Evolutionary conservation across 768 basidiomycete genomes (phyloP).

Genomic region (Russula olivacea): DNA sequence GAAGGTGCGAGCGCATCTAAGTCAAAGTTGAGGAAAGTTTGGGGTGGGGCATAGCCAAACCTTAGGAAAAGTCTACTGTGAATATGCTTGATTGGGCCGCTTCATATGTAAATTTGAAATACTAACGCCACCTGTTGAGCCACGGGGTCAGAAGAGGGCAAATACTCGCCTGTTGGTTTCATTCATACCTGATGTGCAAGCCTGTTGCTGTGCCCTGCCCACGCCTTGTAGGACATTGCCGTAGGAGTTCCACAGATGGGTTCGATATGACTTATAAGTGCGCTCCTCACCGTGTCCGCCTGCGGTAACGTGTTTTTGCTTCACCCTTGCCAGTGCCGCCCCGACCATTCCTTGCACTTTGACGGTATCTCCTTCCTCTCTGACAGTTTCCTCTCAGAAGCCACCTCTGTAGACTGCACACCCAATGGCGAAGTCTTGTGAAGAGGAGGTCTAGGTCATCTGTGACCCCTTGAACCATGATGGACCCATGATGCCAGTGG

Average conservation of each 20-base stretch:
- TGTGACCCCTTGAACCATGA: not conserved
- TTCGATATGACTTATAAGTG: slow-evolving; percentile 1
- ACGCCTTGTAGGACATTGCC: slow-evolving; percentile 3
- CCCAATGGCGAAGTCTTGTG: not conserved
- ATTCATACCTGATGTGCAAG: not conserved
- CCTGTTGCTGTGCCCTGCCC: slow-evolving; percentile 11
- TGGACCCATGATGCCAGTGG: not conserved
- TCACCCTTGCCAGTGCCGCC: slow-evolving; percentile 3
- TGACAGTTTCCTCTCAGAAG: not conserved
- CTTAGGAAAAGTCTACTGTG: no score
- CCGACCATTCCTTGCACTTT: not conserved
- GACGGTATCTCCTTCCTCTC: slow-evolving; percentile 5
- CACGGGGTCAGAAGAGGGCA: not conserved
- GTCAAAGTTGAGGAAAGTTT: no score
- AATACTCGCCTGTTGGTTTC: not conserved
- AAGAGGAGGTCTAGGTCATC: not conserved
- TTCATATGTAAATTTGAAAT: slow-evolving; percentile 17
- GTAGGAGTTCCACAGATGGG: not conserved
- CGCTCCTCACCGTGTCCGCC: slow-evolving; percentile 8
- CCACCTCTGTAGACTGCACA: not conserved
- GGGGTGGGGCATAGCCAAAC: no score
- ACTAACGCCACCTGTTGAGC: not conserved
- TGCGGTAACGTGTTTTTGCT: slow-evolving; percentile 16
- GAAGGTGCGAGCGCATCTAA: no score
- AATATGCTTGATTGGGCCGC: no score